These are phyloP conservation scores for Plectranthus barbatus DNA, from an alignment of 257 asterid species.

Conservation along the genomic window DNA sequence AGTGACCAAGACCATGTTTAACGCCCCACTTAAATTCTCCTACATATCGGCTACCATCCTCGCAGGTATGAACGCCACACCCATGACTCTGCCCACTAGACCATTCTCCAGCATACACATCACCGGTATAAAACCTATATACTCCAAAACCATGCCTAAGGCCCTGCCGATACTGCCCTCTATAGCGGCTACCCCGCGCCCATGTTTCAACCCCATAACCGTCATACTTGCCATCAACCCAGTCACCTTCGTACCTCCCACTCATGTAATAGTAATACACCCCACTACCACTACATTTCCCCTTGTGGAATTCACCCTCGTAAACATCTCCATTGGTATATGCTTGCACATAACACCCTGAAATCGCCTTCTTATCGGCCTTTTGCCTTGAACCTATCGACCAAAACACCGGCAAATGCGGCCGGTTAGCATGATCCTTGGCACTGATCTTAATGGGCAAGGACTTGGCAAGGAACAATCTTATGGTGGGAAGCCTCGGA, in stretches of 20 bases:
- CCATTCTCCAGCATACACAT: conserved; percentile 97
- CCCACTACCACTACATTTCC: conserved; percentile 83
- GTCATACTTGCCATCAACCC: conserved; percentile 89
- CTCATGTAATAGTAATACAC: conserved; percentile 94
- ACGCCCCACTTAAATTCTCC: conserved; percentile 93
- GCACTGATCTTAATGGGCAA: conserved; percentile 53
- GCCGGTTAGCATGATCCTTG: conserved; percentile 31
- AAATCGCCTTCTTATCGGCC: conserved; percentile 46
- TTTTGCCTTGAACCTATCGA: conserved; percentile 68
- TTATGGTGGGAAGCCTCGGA: conserved; percentile 70
- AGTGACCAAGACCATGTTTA: conserved; percentile 88
- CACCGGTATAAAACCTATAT: conserved; percentile 84
- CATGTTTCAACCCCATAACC: conserved; percentile 89
- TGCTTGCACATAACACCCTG: conserved; percentile 79
- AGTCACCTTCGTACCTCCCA: conserved; percentile 92
- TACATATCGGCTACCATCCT: conserved; percentile 78
- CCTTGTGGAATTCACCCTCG: conserved; percentile 94
- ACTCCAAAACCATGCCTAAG: conserved; percentile 91
- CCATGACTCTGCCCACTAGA: conserved; percentile 92
- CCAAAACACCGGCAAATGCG: conserved; percentile 82
- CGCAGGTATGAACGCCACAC: conserved; percentile 80
- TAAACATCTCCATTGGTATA: conserved; percentile 89
- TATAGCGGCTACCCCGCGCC: conserved; percentile 82
- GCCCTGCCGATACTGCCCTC: conserved; percentile 86
- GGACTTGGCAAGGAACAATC: conserved; percentile 63